Base-by-base conservation (phyloP, 2,329 filamentous ascomycete species). In the Biscogniauxia mediterranea region DNA sequence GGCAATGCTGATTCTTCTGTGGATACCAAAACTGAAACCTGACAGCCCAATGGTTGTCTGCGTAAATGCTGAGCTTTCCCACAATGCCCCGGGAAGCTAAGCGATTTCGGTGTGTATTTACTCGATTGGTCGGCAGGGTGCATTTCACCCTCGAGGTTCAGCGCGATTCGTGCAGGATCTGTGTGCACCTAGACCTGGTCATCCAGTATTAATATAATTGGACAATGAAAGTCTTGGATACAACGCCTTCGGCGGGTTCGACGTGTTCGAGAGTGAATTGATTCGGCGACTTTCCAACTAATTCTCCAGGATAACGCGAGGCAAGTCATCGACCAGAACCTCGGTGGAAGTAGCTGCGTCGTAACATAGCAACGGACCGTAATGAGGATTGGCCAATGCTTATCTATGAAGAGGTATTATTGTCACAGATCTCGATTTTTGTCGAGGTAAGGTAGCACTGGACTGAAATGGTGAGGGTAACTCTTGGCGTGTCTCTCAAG, bases 1-100 rank as follows among this genome's bases (percentile, higher is more conserved):
- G 78, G 78, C 79, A 76, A 62, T 70, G 71, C 72, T 70, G 67
- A 70, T 70, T 70, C 61, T 64, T 70, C 70, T 75, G 77, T 79
- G 71, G 73, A 74, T 69, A 75, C 69, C 64, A 63, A 68, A 64
- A 69, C 68, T 71, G 69, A 73, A 70, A 71, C 66, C 65, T 69
- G 69, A 72, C 71, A 73, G 67, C 67, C 62, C 61, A 70, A 71
- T 74, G 71, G 71, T 69, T 72, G 72, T 71, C 70, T 74, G 17
- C 58, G 53, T 56, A 66, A 61, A 65, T 65, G 57, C 61, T 65
- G 60, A 46, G 6, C 38, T 46, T 46, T 46, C 38, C 38, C 38
- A n/a, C 38, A 46, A n/a, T 46, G 38, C 38, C 28, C 21, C 26
- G 15, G 52, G 19, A 54, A 54, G 52, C 52, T 72, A 71, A 63